A percentile compares a stretch with the other conserved stretches of the same genome.
These are phyloP conservation scores for Rhinocladiella similis DNA, from an alignment of 2,329 filamentous ascomycete genomes.

Conservation along the genomic window DNA sequence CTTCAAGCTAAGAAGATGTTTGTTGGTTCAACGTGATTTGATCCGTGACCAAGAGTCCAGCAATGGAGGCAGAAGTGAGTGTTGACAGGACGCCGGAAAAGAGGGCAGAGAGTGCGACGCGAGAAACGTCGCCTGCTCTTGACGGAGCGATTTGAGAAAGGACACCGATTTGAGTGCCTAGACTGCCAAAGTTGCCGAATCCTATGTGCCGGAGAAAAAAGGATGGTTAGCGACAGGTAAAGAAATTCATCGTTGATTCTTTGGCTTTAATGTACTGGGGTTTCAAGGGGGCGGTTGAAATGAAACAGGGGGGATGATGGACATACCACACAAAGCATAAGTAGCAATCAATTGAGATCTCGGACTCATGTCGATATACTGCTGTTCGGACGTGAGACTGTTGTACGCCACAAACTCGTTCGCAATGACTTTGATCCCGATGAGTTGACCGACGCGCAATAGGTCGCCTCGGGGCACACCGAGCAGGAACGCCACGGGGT, in stretches of 20 bases:
- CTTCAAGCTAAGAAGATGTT: no score
- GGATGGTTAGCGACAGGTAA: no score
- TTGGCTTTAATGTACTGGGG: no score
- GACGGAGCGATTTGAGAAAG: conserved; percentile 76
- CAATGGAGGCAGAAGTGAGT: conserved; percentile 74
- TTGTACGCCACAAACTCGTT: conserved; percentile 80
- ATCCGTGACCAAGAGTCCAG: conserved; percentile 65
- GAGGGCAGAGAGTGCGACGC: conserved; percentile 74
- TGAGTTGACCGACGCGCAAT: conserved; percentile 72
- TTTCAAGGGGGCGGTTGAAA: background rate
- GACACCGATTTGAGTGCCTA: conserved; percentile 88
- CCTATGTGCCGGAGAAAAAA: conserved; percentile 36
- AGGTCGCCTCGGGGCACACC: conserved; percentile 72
- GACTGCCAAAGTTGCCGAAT: conserved; percentile 82
- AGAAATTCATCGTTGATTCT: no score
- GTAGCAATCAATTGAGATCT: conserved; percentile 80
- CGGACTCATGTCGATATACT: conserved; percentile 61
- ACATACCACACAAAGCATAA: conserved; percentile 70
- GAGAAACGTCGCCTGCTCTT: conserved; percentile 72
- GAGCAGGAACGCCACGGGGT: conserved; percentile 76
- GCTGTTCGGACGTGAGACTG: conserved; percentile 51
- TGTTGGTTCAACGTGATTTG: conserved; percentile 9
- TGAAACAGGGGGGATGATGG: conserved; percentile 19
- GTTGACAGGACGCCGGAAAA: conserved; percentile 77
- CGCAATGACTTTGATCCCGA: conserved; percentile 81